Evolutionary conservation across 352 stramenopile genomes (phyloP).

Genomic region (Pythium aquatile): DNA sequence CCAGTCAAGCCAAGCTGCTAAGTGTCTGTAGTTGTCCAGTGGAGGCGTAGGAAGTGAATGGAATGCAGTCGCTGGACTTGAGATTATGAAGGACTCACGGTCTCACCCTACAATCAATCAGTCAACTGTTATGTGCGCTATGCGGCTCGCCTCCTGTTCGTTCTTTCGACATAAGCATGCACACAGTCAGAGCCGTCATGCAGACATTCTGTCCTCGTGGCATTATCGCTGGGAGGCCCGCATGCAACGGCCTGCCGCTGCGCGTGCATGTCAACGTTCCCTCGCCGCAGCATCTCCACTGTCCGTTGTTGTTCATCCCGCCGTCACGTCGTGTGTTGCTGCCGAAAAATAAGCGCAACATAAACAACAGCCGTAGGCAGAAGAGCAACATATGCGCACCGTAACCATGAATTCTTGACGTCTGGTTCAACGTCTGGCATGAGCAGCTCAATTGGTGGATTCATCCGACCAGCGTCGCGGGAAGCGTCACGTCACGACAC

Average conservation of each 20-base stretch:
- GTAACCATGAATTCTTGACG: constrained; percentile 11
- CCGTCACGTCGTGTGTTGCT: background rate
- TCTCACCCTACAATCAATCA: background rate
- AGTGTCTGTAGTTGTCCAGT: background rate
- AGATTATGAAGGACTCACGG: background rate
- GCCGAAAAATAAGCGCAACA: background rate
- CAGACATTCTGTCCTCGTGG: background rate
- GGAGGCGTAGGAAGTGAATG: background rate
- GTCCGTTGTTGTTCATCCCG: background rate
- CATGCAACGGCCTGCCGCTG: background rate
- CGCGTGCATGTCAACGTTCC: background rate
- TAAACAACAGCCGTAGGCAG: background rate
- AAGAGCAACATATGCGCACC: constrained; percentile 1
- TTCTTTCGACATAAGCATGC: background rate
- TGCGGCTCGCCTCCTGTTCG: background rate
- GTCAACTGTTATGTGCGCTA: background rate
- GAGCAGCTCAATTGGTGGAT: background rate
- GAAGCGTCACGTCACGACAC: background rate
- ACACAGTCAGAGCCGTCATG: background rate
- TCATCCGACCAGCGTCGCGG: constrained; percentile 2
- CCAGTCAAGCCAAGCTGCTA: constrained; percentile 6
- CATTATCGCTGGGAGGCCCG: too few species aligned
- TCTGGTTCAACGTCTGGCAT: constrained; percentile 7
- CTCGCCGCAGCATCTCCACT: background rate
- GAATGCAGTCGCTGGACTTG: constrained; percentile 3